Base-by-base conservation (phyloP, 2,329 filamentous ascomycete genomes). In the Pestalotiopsis sp. region DNA sequence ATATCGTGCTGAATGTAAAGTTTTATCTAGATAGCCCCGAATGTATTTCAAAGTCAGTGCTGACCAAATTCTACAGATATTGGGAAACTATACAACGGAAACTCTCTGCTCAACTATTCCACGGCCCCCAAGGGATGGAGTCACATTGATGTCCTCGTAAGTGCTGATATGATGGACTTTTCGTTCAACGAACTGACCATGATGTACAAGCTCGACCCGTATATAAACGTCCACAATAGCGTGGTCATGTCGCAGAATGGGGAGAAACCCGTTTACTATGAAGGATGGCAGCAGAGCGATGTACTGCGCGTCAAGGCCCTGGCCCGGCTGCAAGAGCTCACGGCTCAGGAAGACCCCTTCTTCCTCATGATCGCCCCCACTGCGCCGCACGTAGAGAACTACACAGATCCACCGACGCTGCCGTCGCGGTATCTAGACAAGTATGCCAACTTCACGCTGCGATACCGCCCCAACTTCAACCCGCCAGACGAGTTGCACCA, bases 211-310 rank as follows among this genome's bases (percentile, higher is more conserved):
- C 22, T 66, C n/a, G 64, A 66, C 6, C 64, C 64, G 3, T 66
- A 66, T 17, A 66, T 66, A 55, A 60, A 66, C 44, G 38, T 56
- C 14, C 55, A 59, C 38, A 66, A 61, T 38, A 59, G 40, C 20
- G 38, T 60, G 6, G 56, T 66, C 35, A 59, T 66, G 64, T 66
- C 64, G 7, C 64, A 20, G 38, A 20, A 66, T 14, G 65, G 65
- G 7, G 30, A 26, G 14, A 55, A 14, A 3, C 65, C 56, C 1
- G 7, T 61, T 5, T 40, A 30, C 17, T 67, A 66, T 26, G 39
- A 61, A 14, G 73, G 81, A 17, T 85, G 81, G 68, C 84, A 87
- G 68, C 81, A 84, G 4, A 77, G 78, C 1, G 65, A 63, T 20
- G 26, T 66, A 14, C 4, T 62, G 3, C 57, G 40, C 20, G 20